Base-by-base conservation (phyloP, 2,329 filamentous ascomycete genomes). In the Coniella vitis region DNA sequence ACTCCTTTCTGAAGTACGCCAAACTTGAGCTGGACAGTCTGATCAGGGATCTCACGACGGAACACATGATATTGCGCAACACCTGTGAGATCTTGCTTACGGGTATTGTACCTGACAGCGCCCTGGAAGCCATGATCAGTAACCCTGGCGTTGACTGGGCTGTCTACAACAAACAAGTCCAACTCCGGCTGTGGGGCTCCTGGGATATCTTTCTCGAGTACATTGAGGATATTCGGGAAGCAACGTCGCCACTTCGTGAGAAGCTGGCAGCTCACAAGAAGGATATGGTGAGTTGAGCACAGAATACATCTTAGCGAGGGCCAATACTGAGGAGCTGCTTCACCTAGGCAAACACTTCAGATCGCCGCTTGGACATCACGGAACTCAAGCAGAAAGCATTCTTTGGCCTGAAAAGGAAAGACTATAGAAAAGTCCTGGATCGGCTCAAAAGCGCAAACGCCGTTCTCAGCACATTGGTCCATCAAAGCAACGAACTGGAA, bases 341-440 rank as follows among this genome's bases (percentile, higher is more conserved):
- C 3, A 48, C 16, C 16, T 29, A 25, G 20, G 16, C 22, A 21
- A 29, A 20, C 12, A 19, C 48, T 16, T 31, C 34, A 7, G 51
- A 53, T 21, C 38, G 40, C 14, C 19, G 17, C 7, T 45, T 45
- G 13, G 48, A 51, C 40, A 17, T 46, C 17, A 17, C 35, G 17
- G 48, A 47, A 35, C 16, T 49, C 21, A 54, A 45, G 31, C 41
- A 38, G 10, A 32, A 20, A n/a, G 36, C 45, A 3, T 31, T 38
- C 14, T 52, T 49, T 35, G 43, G 41, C 9, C 42, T 54, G 1
- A 54, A 45, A n/a, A 54, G 45, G 19, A 49, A 52, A 8, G 52
- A 54, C 29, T 54, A 52, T 21, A 39, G 36, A 1, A 19, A 35
- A 2, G 36, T 52, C 12, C 14, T 54, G 21, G 8, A 38, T 13